Evolutionary conservation across 2,329 filamentous ascomycete genomes (phyloP), one percentile per base, ranked within the genome.

Genomic region (Monosporascus sp.): DNA sequence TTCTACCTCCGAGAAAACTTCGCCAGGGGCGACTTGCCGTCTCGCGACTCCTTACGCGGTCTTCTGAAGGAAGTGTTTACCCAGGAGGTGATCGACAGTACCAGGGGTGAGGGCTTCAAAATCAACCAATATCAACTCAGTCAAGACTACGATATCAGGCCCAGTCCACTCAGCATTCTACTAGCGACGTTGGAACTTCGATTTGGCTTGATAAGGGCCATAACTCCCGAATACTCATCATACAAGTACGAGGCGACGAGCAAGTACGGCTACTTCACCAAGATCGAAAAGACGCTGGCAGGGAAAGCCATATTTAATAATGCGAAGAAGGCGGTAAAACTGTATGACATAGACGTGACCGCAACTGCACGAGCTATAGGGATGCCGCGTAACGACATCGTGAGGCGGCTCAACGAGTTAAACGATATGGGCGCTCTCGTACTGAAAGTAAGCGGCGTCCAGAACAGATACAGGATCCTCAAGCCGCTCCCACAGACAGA

Each of bases 151-250:
- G 83, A 86, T 58, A 81, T 86, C 52, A 74, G 77, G 20, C 55
- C 67, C 1, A 78, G 68, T 3, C 72, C 78, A 0, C 68, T 85
- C 6, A 69, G 70, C 40, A 78, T 80, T 49, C 74, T 86, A 17
- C 82, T 84, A 50, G 80, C 82, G 0, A 76, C 80, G n/a, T 68
- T 87, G 1, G 84, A 87, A 61, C 70, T 86, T 5, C 77, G 76
- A 3, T 84, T 82, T 55, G 71, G 71, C 0, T 69, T 85, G 0
- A 72, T 86, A 31, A 74, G 83, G 22, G 81, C 77, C 17, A 78
- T 75, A 18, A 85, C 76, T 0, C 80, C 77, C 0, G 78, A 83
- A 41, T 86, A 85, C 55, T 77, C 73, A 7, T 70, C 73, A 1
- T 86, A 85, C 64, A 73, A 72, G 35, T 86, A 77, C 58, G 72